Conservation (phyloP, 2,329 filamentous ascomycete genomes). For the Trichoderma arundinaceum region DNA sequence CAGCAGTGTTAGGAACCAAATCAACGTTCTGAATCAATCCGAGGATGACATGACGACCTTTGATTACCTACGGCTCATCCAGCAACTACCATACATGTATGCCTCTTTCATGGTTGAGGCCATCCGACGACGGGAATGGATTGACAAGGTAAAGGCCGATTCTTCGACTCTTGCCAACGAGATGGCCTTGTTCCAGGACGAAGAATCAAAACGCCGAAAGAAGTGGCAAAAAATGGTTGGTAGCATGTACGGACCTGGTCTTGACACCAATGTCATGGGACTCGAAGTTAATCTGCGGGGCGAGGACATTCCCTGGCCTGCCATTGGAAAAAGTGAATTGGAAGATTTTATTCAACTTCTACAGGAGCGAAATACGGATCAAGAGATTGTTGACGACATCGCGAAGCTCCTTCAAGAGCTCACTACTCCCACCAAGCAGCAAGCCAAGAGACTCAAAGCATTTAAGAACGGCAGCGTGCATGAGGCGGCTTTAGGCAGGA, state of each 20-base stretch:
- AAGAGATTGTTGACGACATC: slow-evolving; percentile 72
- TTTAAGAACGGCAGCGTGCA: slow-evolving; percentile 98
- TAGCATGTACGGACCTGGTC: slow-evolving; percentile 70
- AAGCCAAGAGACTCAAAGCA: slow-evolving; percentile 83
- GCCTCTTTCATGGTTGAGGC: slow-evolving; percentile 87
- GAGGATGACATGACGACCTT: slow-evolving; percentile 81
- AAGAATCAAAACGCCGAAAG: slow-evolving; percentile 84
- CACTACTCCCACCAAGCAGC: slow-evolving; percentile 81
- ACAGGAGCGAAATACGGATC: slow-evolving; percentile 67
- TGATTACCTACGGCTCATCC: slow-evolving; percentile 77
- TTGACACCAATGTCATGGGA: slow-evolving; percentile 72
- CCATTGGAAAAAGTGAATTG: slow-evolving; percentile 75
- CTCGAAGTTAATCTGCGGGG: slow-evolving; percentile 86
- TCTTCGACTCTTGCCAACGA: slow-evolving; percentile 89
- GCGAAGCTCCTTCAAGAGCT: slow-evolving; percentile 78
- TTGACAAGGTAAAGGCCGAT: slow-evolving; percentile 85
- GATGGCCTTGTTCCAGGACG: slow-evolving; percentile 88
- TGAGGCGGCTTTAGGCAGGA: slow-evolving; percentile 85
- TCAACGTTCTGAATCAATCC: slow-evolving; percentile 72
- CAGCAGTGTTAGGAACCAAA: slow-evolving; percentile 71
- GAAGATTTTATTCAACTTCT: slow-evolving; percentile 73
- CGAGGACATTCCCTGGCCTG: slow-evolving; percentile 80
- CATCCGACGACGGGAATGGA: slow-evolving; percentile 86
- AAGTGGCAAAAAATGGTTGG: slow-evolving; percentile 91
- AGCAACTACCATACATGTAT: slow-evolving; percentile 86